These are phyloP conservation scores for Zasmidium cellare DNA, from an alignment of 2,329 filamentous ascomycete genomes.

Conservation along the genomic window DNA sequence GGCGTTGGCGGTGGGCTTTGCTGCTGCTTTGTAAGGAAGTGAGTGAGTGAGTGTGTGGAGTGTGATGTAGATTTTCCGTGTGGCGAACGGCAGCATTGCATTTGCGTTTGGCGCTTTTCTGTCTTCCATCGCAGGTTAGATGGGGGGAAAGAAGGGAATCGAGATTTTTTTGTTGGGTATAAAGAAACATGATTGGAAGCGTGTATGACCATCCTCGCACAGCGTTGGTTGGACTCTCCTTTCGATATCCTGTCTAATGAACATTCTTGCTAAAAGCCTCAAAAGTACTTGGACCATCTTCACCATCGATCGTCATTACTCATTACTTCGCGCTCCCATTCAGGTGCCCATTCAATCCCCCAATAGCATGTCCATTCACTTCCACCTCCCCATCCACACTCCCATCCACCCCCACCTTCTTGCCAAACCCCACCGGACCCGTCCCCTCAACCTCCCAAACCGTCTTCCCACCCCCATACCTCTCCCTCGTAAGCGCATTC, in stretches of 20 bases:
- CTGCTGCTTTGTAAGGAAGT: background rate
- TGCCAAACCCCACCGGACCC: background rate
- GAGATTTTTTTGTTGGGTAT: too few species aligned
- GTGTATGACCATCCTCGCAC: too few species aligned
- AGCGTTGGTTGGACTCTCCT: too few species aligned
- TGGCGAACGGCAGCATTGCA: background rate
- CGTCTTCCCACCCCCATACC: slow-evolving; percentile 10
- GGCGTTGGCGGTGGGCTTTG: slow-evolving; percentile 9
- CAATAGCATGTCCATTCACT: slow-evolving; percentile 2
- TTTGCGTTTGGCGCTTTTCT: background rate
- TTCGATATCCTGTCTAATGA: background rate
- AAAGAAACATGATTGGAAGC: too few species aligned
- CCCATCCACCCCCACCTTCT: background rate
- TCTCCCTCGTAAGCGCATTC: slow-evolving; percentile 18
- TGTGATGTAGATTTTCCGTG: background rate
- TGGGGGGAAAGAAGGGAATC: background rate
- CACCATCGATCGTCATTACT: background rate
- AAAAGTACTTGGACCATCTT: background rate
- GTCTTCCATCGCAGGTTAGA: background rate
- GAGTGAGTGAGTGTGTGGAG: background rate
- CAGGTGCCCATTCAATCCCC: background rate
- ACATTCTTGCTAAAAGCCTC: background rate
- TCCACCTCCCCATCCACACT: background rate
- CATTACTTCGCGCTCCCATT: background rate
- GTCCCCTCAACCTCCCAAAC: slow-evolving; percentile 11